Evolutionary conservation across 768 basidiomycete species (phyloP), one percentile per base, ranked within the genome.

Genomic region (Mycena vitilis): DNA sequence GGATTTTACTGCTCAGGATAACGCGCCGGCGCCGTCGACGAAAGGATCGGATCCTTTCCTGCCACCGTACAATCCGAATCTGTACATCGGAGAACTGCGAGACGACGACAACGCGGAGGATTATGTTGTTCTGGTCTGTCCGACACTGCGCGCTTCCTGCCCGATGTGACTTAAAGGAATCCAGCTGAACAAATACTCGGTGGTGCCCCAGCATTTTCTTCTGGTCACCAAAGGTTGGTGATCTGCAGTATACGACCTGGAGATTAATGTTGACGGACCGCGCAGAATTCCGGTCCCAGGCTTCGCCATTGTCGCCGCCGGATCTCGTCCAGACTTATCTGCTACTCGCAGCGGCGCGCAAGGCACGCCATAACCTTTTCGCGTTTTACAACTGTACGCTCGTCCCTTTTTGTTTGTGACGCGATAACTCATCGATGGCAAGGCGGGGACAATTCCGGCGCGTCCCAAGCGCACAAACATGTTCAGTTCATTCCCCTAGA

Each of bases 401-500:
- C 60, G 25, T 45, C 52, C 38, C 1, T 20, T 49, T n/a, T 12
- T 34, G 25, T 20, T 54, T 42, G 42, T 11, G 38, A 37, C 38
- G 38, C 9, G 18, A 16, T 13, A 23, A n/a, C 23, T 18, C 6
- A 13, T 45, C 36, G 25, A 44, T 61, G 15, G 22, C 6, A 94
- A 54, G 93, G 93, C 72, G 94, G 94, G 8, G 83, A 88, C 36
- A 82, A 84, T 61, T 94, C 93, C 65, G 95, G 95, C 34, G 95
- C 96, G 13, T 95, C 94, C 76, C 96, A 98, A 79, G 83, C 86
- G 2, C 95, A 96, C 80, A 95, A 96, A 74, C 96, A 98, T 76
- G 71, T 96, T n/a, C 95, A 97, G 77, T 91, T 96, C 70, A 78
- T 96, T 40, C 91, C 94, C 40, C 75, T 88, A 20, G 85, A 86